Evolutionary conservation across 106 monocot species (phyloP).

Genomic region (Dendrobium chrysotoxum): DNA sequence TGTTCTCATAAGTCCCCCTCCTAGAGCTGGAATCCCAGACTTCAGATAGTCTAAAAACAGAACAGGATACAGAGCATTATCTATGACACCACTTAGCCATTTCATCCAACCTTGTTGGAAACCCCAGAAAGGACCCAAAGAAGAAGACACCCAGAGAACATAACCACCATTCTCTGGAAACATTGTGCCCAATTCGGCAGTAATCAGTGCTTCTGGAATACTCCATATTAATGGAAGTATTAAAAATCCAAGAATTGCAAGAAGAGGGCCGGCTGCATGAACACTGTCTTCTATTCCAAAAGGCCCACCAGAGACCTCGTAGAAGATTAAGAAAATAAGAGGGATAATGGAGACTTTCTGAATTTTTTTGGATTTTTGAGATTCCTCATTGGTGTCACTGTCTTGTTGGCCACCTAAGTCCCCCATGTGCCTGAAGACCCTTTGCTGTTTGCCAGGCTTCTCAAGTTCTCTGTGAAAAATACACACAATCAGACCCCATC

Average conservation of each 20-base stretch:
- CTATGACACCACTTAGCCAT: slow-evolving; percentile 73
- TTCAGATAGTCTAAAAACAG: slow-evolving; percentile 64
- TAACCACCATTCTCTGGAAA: slow-evolving; percentile 77
- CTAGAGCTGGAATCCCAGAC: slow-evolving; percentile 41
- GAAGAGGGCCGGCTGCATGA: slow-evolving; percentile 52
- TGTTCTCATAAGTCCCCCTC: slow-evolving; percentile 32
- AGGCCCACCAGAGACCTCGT: slow-evolving; percentile 76
- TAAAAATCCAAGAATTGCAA: slow-evolving; percentile 54
- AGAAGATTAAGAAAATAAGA: slow-evolving; percentile 67
- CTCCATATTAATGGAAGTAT: slow-evolving; percentile 70
- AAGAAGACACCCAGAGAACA: slow-evolving; percentile 65
- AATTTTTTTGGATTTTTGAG: slow-evolving; percentile 15
- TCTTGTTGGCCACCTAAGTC: slow-evolving; percentile 13
- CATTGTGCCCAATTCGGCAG: slow-evolving; percentile 68
- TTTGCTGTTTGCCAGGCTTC: not conserved
- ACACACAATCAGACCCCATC: not conserved
- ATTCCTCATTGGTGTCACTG: slow-evolving; percentile 15
- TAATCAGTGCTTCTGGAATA: slow-evolving; percentile 66
- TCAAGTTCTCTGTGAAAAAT: slow-evolving; percentile 18
- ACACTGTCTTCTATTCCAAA: slow-evolving; percentile 71
- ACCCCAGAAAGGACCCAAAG: slow-evolving; percentile 62
- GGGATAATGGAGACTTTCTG: slow-evolving; percentile 48
- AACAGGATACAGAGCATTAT: slow-evolving; percentile 73
- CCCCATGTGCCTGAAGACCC: slow-evolving; percentile 24
- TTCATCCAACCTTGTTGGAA: slow-evolving; percentile 83